Conservation (phyloP, 768 basidiomycete species). For the Tulasnella sp. region DNA sequence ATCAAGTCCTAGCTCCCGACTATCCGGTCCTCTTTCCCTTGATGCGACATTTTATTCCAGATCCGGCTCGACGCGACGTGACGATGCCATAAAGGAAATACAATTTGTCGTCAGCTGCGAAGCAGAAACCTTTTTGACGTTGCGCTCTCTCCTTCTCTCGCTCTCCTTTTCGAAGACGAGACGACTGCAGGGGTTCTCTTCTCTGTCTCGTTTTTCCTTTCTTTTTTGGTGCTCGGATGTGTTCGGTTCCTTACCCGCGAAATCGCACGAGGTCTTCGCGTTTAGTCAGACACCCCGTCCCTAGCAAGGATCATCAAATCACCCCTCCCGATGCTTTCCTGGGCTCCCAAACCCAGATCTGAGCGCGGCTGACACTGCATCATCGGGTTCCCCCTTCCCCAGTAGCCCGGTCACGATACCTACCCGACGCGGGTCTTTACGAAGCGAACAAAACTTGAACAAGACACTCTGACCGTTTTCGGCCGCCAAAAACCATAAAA, state of each 20-base stretch:
- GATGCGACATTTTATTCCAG: not conserved
- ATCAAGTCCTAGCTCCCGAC: not conserved
- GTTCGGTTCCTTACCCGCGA: not conserved
- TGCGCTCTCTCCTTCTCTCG: too few relatives aligned
- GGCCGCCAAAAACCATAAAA: too few relatives aligned
- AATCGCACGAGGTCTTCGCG: not conserved
- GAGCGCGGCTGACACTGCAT: not conserved
- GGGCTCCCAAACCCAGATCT: not conserved
- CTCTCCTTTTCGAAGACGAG: not conserved
- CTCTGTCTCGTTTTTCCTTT: not conserved
- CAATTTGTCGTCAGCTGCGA: not conserved
- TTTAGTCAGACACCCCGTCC: not conserved
- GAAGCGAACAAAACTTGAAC: not conserved
- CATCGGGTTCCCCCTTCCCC: not conserved
- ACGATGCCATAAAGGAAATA: too few relatives aligned
- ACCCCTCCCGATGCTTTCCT: not conserved
- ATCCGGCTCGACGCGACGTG: too few relatives aligned
- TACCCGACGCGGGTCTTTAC: not conserved
- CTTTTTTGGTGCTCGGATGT: not conserved
- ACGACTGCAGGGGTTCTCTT: not conserved
- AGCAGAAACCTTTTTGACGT: not conserved
- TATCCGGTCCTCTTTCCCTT: not conserved
- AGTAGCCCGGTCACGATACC: not conserved
- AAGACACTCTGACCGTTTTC: not conserved
- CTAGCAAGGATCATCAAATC: not conserved